phyloP scores from a whole-genome alignment of 805 yeast genomes.

The Candida boidinii region DNA sequence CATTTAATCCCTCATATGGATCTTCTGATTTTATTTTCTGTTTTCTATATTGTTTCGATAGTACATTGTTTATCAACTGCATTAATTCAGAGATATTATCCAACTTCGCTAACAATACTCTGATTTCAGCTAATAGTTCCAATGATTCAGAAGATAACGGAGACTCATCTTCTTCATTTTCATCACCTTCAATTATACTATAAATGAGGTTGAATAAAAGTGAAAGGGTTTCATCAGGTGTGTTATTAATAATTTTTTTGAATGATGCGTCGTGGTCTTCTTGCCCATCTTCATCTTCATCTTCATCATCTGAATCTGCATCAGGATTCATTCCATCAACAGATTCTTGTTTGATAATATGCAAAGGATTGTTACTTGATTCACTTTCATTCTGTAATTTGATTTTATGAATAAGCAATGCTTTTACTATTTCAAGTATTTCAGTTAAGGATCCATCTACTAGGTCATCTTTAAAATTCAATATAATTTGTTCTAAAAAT shows the following conservation, averaged over 20 bases:
- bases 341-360: slow-evolving; percentile 1
- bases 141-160: slow-evolving; percentile 2
- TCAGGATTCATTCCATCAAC: slow-evolving; percentile 14
- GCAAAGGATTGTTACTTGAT: not conserved
- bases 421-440: slow-evolving; percentile 40
- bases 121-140: slow-evolving; percentile 8
- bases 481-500: slow-evolving; percentile 53
- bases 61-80: not conserved
- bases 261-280: slow-evolving; percentile 23
- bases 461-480: slow-evolving; percentile 47
- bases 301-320: slow-evolving; percentile 33
- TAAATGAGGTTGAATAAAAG: slow-evolving; percentile 18
- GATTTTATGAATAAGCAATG: slow-evolving; percentile 32
- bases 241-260: too few relatives aligned
- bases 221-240: too few relatives aligned
- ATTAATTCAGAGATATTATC: slow-evolving; percentile 1
- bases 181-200: not conserved
- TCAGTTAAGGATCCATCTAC: slow-evolving; percentile 50
- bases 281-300: slow-evolving; percentile 21
- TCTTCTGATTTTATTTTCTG: too few relatives aligned
- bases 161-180: slow-evolving; percentile 7
- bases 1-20: slow-evolving; percentile 8
- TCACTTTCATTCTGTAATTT: slow-evolving; percentile 11
- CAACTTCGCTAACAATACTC: slow-evolving; percentile 2
- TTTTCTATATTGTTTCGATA: slow-evolving; percentile 1